Evolutionary conservation across 495 filamentous ascomycete genomes (phyloP), one percentile per base, ranked within the genome.

Genomic region (Aspergillus egyptiacus): DNA sequence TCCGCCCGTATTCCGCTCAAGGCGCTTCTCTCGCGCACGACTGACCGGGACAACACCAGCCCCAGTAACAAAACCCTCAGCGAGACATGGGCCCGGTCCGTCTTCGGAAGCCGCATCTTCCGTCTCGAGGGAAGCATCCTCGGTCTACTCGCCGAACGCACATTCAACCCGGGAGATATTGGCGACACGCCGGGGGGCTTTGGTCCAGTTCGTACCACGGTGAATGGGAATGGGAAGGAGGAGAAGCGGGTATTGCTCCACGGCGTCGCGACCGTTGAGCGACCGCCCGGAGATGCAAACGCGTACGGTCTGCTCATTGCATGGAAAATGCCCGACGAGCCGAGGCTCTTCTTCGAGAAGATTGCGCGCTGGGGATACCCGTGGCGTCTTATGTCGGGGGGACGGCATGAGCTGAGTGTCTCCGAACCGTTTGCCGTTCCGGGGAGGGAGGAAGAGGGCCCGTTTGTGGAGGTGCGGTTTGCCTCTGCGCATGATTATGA

Each of bases 391-490:
- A 63, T 68, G 65, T 62, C 58, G 2, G 60, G 61, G 1, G 61
- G 65, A 9, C 49, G 63, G 27, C 61, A 65, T 56, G 67, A 70
- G 57, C 53, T 64, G 40, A 61, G 66, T 37, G 60, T 69, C 2
- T 65, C 62, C 2, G 42, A 54, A 46, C 62, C 59, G 34, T 67
- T 62, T 39, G 31, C 36, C 2, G 42, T 34, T 19, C 27, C 38
- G 20, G 32, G 22, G 11, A n/a, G 58, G 20, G 14, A 32, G 34
- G 34, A 53, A 23, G 23, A 40, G 11, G 48, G 46, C 0, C 36
- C 18, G 14, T 37, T 59, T 19, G 59, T 67, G 9, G 62, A 69
- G 39, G 59, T 69, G n/a, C 35, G 66, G 9, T 66, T 66, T 51
- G 49, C 58, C 2, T 57, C 51, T 2, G 55, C 62, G 41, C 62